phyloP scores from a whole-genome alignment of 129 eudicot genomes.

The Artemisia annua region DNA sequence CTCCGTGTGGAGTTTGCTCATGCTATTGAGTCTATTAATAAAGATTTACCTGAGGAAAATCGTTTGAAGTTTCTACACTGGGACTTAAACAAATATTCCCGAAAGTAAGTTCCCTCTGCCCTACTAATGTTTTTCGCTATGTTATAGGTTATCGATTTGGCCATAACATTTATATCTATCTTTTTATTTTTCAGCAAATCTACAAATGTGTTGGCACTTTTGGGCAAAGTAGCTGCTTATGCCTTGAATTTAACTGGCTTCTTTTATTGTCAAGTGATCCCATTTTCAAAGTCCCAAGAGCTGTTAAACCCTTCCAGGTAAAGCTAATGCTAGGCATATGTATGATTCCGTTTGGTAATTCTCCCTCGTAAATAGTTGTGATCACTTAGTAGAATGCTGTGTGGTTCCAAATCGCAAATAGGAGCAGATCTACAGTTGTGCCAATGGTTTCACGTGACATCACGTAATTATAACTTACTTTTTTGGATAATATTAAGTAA shows the following conservation, averaged over 20 bases:
- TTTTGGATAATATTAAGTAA: too few relatives aligned
- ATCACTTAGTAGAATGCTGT: too few relatives aligned
- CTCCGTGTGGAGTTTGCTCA: slow-evolving; percentile 78
- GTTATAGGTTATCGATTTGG: slow-evolving; percentile 5
- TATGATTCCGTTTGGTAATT: too few relatives aligned
- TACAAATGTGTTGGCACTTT: slow-evolving; percentile 58
- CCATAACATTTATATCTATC: slow-evolving; percentile 11
- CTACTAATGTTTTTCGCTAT: background rate
- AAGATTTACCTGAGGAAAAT: slow-evolving; percentile 61
- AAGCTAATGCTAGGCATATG: too few relatives aligned
- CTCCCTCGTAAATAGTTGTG: too few relatives aligned
- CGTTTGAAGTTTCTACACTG: slow-evolving; percentile 89
- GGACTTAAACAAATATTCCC: slow-evolving; percentile 86
- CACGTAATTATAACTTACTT: too few relatives aligned
- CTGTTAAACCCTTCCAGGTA: slow-evolving; percentile 38
- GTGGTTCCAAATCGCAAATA: too few relatives aligned
- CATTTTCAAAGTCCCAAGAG: slow-evolving; percentile 43
- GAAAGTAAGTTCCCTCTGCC: slow-evolving; percentile 47
- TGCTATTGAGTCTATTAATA: slow-evolving; percentile 79
- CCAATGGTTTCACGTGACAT: too few relatives aligned
- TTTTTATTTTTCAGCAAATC: slow-evolving; percentile 57
- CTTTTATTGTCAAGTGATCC: slow-evolving; percentile 64
- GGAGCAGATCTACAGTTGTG: too few relatives aligned
- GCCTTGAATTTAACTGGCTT: slow-evolving; percentile 83
- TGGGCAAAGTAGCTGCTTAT: slow-evolving; percentile 76